Evolutionary conservation across 2,329 filamentous ascomycete genomes (phyloP).

Genomic region (Westerdykella sp.): DNA sequence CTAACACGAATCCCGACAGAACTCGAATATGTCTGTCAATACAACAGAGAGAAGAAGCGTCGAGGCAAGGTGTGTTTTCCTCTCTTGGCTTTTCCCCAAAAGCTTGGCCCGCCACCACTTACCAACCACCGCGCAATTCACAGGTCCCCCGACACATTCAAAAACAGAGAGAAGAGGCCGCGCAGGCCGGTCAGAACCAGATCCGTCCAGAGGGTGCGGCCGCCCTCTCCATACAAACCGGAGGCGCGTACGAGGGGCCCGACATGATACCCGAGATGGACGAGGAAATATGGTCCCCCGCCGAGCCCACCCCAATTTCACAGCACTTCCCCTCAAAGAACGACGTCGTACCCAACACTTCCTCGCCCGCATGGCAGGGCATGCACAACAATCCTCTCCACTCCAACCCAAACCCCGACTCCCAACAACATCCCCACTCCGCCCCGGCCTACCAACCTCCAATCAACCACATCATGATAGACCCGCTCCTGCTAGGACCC

Average conservation of each 20-base stretch:
- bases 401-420: slow-evolving; percentile 1
- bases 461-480: slow-evolving; percentile 35
- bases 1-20: slow-evolving; percentile 47
- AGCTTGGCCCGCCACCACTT: slow-evolving; percentile 29
- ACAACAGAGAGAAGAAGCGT: slow-evolving; percentile 87
- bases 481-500: slow-evolving; percentile 30
- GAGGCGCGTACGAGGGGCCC: slow-evolving; percentile 21
- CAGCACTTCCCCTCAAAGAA: slow-evolving; percentile 29
- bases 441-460: slow-evolving; percentile 12
- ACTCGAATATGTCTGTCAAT: slow-evolving; percentile 83
- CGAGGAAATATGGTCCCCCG: slow-evolving; percentile 34
- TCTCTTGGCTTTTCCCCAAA: not conserved
- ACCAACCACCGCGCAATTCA: not conserved
- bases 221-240: slow-evolving; percentile 19
- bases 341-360: slow-evolving; percentile 15
- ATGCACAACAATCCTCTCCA: slow-evolving; percentile 18
- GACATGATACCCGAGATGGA: slow-evolving; percentile 30
- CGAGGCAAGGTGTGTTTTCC: slow-evolving; percentile 67
- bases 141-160: slow-evolving; percentile 36
- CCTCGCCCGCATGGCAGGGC: slow-evolving; percentile 26
- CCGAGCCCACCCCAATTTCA: slow-evolving; percentile 29
- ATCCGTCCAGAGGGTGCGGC: slow-evolving; percentile 22
- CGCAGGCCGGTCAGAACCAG: slow-evolving; percentile 12
- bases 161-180: slow-evolving; percentile 33
- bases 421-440: not conserved